phyloP scores from a whole-genome alignment of 176 grass and related monocot genomes.

The Puccinellia tenuiflora region DNA sequence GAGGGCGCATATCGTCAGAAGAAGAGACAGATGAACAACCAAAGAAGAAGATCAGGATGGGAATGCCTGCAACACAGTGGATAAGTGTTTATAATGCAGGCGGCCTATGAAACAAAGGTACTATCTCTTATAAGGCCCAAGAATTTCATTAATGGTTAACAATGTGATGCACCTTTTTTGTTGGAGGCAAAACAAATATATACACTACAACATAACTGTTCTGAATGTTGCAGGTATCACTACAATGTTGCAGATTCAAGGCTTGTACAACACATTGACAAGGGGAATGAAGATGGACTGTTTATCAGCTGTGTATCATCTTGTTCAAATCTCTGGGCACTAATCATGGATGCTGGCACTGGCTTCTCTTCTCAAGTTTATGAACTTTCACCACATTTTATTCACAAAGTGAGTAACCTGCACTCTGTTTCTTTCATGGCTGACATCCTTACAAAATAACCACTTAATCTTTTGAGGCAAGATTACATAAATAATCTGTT shows the following conservation, averaged over 20 bases:
- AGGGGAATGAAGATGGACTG: constrained; percentile 95
- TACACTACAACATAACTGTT: neutral
- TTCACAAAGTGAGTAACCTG: constrained; percentile 79
- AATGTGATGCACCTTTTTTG: neutral
- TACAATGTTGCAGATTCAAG: constrained; percentile 96
- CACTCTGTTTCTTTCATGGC: constrained; percentile 19
- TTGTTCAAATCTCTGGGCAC: constrained; percentile 86
- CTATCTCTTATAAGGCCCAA: neutral
- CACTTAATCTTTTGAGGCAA: constrained; percentile 6
- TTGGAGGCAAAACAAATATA: constrained; percentile 5
- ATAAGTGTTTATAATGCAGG: constrained; percentile 96
- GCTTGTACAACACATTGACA: constrained; percentile 84
- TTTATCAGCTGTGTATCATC: constrained; percentile 94
- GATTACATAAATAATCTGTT: constrained; percentile 17
- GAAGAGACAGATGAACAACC: constrained; percentile 93
- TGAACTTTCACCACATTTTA: constrained; percentile 88
- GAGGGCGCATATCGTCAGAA: constrained; percentile 79
- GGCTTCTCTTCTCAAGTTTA: constrained; percentile 87
- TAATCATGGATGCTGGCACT: constrained; percentile 99
- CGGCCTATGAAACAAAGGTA: constrained; percentile 97
- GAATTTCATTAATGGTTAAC: neutral
- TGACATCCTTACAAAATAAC: constrained; percentile 7
- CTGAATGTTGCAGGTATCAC: constrained; percentile 75
- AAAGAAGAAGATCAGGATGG: constrained; percentile 95
- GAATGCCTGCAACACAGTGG: constrained; percentile 96